Evolutionary conservation across 2,329 filamentous ascomycete species (phyloP), one percentile per base, ranked within the genome.

Genomic region (Aspergillus fijiensis): DNA sequence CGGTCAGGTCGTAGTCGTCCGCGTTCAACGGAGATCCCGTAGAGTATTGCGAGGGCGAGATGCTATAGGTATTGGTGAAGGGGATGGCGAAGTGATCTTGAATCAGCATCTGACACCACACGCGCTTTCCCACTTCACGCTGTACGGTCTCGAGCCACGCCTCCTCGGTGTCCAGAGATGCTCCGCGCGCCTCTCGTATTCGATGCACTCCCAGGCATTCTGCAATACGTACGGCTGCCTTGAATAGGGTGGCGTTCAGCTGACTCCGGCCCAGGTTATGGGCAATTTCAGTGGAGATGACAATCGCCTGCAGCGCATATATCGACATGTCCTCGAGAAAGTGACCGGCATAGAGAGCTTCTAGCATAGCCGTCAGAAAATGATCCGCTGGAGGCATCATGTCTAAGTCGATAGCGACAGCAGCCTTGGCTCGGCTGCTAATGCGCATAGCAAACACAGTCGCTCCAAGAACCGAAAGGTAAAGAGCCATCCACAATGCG

Each of bases 81-180:
- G 74, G 70, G 23, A 71, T 70, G 3, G 67, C 66, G 23, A 76
- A 76, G 58, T 76, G 69, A 59, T 77, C 75, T 59, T 77, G 75
- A 19, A 77, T 72, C 23, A 76, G 58, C 66, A 71, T 69, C 59
- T 78, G 75, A 60, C 72, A 72, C 76, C 76, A 78, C 5, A 74
- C 67, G 16, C 75, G 65, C 33, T 71, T 68, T 9, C 74, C 74
- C 10, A 76, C 67, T 64, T 77, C 75, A 35, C 68, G 59, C 29
- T 69, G 65, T n/a, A 69, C 65, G 1, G 60, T 58, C 65, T 67
- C 61, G 60, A 70, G 58, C 67, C 66, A 69, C 39, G 61, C 60
- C 21, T 69, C 69, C 50, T 62, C 63, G 14, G 53, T 66, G 19
- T 59, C 56, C 2, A 57, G 50, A 11, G 33, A 31, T 6, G 53